These are phyloP conservation scores for Monilinia fructigena DNA, from an alignment of 2,329 filamentous ascomycete genomes.

Conservation along the genomic window DNA sequence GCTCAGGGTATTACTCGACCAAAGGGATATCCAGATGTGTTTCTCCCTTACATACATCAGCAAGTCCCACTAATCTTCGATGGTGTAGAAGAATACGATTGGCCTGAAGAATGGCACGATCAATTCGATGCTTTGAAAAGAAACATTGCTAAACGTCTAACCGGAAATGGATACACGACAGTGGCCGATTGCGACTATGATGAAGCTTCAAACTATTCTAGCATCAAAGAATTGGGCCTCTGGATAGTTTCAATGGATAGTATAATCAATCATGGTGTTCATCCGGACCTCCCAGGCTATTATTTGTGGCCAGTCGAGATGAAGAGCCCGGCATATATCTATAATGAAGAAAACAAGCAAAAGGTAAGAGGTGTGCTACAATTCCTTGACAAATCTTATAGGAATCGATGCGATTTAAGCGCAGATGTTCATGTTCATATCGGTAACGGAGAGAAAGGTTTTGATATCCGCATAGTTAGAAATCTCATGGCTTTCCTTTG, in stretches of 20 bases:
- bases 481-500: slow-evolving; percentile 9
- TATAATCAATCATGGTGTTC: neutral
- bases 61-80: neutral
- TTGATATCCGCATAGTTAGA: neutral
- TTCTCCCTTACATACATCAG: neutral
- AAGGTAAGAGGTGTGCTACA: slow-evolving; percentile 11
- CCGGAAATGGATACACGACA: neutral
- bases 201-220: no score
- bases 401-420: neutral
- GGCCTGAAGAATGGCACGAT: neutral
- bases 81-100: neutral
- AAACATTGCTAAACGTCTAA: neutral
- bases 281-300: neutral
- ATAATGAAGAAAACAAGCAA: slow-evolving; percentile 3
- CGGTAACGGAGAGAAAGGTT: slow-evolving; percentile 1
- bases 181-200: neutral
- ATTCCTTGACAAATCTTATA: neutral
- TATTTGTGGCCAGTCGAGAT: slow-evolving; percentile 8
- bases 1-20: slow-evolving; percentile 1
- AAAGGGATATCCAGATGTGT: neutral
- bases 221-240: neutral
- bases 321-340: slow-evolving; percentile 4
- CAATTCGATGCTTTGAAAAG: neutral
- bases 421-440: slow-evolving; percentile 12
- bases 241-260: neutral